A percentile compares a stretch with the other conserved stretches of the same genome.
phyloP scores from a whole-genome alignment of 78 protist species.

The Tieghemostelium lacteum region DNA sequence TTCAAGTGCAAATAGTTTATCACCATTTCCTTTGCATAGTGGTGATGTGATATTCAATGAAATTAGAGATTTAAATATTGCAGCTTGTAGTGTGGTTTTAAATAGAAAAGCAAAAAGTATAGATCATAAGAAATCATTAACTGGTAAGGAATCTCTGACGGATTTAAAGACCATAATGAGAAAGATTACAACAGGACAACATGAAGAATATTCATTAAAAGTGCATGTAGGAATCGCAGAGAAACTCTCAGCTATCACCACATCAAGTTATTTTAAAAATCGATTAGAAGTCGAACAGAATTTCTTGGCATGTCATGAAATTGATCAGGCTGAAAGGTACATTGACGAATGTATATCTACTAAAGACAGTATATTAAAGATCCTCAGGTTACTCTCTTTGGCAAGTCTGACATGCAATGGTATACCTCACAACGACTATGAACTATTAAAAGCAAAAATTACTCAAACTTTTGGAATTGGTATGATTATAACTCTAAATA shows the following conservation, averaged over 20 bases:
- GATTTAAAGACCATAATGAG: constrained; percentile 75
- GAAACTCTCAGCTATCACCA: constrained; percentile 22
- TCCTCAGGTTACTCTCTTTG: constrained; percentile 87
- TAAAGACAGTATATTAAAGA: constrained; percentile 77
- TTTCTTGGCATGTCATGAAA: not conserved
- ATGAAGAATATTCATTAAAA: constrained; percentile 3
- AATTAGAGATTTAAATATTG: constrained; percentile 82
- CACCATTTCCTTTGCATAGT: constrained; percentile 18
- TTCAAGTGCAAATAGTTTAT: not conserved
- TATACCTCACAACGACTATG: constrained; percentile 62
- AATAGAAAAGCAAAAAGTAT: constrained; percentile 53
- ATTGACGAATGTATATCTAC: constrained; percentile 81
- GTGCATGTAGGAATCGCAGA: constrained; percentile 61
- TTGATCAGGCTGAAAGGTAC: constrained; percentile 18
- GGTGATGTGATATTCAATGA: constrained; percentile 41
- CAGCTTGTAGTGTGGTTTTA: constrained; percentile 56
- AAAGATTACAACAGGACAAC: constrained; percentile 55
- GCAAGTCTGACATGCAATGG: constrained; percentile 79
- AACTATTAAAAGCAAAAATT: constrained; percentile 46
- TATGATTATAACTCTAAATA: not conserved
- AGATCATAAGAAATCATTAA: constrained; percentile 48
- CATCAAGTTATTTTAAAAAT: constrained; percentile 25
- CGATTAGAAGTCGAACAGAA: constrained; percentile 78
- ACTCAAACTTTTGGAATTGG: constrained; percentile 53
- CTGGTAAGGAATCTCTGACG: constrained; percentile 53